Base-by-base conservation (phyloP, 2,329 filamentous ascomycete genomes). In the Colletotrichum sp. region DNA sequence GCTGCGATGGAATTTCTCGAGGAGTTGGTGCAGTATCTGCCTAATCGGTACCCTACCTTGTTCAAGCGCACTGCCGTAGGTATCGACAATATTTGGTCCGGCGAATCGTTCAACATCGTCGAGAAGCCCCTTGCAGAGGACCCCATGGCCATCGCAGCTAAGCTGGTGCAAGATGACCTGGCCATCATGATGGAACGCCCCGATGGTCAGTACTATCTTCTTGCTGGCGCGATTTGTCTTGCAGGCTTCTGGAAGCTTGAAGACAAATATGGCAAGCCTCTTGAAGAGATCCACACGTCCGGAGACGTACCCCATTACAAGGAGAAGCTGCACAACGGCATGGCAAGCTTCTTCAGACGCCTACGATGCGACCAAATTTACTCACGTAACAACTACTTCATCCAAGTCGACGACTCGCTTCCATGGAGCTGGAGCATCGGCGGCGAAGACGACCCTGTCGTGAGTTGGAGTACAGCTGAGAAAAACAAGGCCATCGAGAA, bases 201-300 rank as follows among this genome's bases (percentile, higher is more conserved):
- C 0, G 94, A 97, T 79, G 94, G 94, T 0, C 91, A 95, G 81
- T 96, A 96, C 84, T 95, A 95, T 81, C 89, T 97, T 0, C 89
- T 95, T 2, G 93, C 94, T 0, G 95, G 94, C 0, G 89, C 93
- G 0, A 92, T 97, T 71, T 86, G 97, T 4, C 87, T 97, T 0
- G 89, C 95, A 0, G 95, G 95, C 0, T 97, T 97, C 86, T 97
- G 95, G 95, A 90, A 94, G 4, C 86, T 97, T 1, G 87, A 91
- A 70, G 94, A 97, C 80, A 97, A 98, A 83, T 90, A 93, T 79
- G 93, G 93, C 29, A 96, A 97, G 94, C 87, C 89, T 2, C 85
- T 97, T 8, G 92, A 91, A 0, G 92, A 96, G 70, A 96, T 98
- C 77, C 95, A 97, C 83, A 95, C 92, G 0, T 92, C 90, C 0